Evolutionary conservation across 148 eudicot genomes (phyloP).

Genomic region (Linanthus parryae): DNA sequence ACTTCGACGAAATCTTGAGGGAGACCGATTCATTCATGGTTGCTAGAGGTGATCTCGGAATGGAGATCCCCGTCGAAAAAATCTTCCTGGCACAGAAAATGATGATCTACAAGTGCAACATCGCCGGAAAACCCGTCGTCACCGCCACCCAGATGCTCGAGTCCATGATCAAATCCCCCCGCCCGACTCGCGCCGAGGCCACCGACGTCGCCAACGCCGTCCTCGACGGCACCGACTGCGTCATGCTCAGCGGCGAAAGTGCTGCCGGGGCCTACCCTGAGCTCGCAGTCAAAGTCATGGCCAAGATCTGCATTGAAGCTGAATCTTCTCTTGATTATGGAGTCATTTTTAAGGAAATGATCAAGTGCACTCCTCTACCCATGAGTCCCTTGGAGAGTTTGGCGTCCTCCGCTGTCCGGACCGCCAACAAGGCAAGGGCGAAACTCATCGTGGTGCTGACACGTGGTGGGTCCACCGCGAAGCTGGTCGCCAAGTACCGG

Average conservation of each 20-base stretch:
- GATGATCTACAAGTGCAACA: slow-evolving; percentile 90
- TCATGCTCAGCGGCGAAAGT: slow-evolving; percentile 79
- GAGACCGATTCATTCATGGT: slow-evolving; percentile 91
- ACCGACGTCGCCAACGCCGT: slow-evolving; percentile 82
- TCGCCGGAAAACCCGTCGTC: slow-evolving; percentile 78
- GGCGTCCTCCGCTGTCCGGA: slow-evolving; percentile 82
- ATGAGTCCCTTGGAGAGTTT: slow-evolving; percentile 89
- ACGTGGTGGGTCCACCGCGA: slow-evolving; percentile 88
- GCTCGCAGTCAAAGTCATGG: slow-evolving; percentile 77
- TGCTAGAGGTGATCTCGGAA: slow-evolving; percentile 92
- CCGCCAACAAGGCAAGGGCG: slow-evolving; percentile 77
- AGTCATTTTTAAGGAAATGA: slow-evolving; percentile 62
- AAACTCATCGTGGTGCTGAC: slow-evolving; percentile 83
- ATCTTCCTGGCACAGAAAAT: slow-evolving; percentile 80
- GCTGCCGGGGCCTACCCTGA: slow-evolving; percentile 92
- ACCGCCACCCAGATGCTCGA: slow-evolving; percentile 92
- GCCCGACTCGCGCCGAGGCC: slow-evolving; percentile 85
- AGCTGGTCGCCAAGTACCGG: slow-evolving; percentile 70
- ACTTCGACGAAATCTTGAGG: slow-evolving; percentile 68
- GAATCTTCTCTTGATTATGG: slow-evolving; percentile 72
- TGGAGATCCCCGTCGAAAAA: slow-evolving; percentile 89
- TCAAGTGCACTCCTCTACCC: slow-evolving; percentile 65
- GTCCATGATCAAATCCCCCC: slow-evolving; percentile 69
- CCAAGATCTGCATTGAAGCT: slow-evolving; percentile 76
- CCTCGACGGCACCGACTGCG: slow-evolving; percentile 81